Base-by-base conservation (phyloP, 306 rosid genomes). In the Vigna radiata region DNA sequence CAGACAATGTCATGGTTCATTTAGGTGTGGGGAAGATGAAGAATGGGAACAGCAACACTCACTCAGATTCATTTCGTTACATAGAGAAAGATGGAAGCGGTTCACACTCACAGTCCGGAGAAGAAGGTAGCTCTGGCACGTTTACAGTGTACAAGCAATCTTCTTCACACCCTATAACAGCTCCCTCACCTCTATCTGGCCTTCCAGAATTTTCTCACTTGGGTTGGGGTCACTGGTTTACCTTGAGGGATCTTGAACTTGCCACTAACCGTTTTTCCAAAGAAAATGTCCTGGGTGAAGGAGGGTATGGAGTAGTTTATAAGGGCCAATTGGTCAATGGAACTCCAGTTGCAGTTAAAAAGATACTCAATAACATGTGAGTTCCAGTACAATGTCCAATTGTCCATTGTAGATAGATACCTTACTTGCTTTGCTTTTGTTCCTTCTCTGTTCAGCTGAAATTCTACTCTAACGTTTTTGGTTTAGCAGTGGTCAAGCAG, bases 171-270 rank as follows among this genome's bases (percentile, higher is more conserved):
- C 90, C 96, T 43, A 79, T 89, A 31, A 81, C 93, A n/a, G 94
- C 91, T 41, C 97, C 96, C 63, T 94, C 98, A 46, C 98, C 97
- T 33, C 79, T 94, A 16, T 70, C 70, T 55, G 97, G 97, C 33
- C 88, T 94, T 80, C 96, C 97, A 11, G 97, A 94, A 46, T 90
- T 94, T 81, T 91, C 98, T 9, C 97, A 87, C 83, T 87, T 94
- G 85, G 97, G 98, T 67, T 94, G 98, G 98, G 98, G 98, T 63
- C 97, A 94, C 78, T 94, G 98, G 98, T 94, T 94, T 88, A 94
- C 97, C 25, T 65, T 94, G 70, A 85, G 98, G 80, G 98, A 94
- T 84, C 96, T 94, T 75, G 95, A 92, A 75, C 86, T 86, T 41
- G 98, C 97, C 5, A 94, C 98, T 6, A 90, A 82, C 62, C 89